phyloP scores from a whole-genome alignment of 2,329 filamentous ascomycete species.

The Elsinoe fawcettii region DNA sequence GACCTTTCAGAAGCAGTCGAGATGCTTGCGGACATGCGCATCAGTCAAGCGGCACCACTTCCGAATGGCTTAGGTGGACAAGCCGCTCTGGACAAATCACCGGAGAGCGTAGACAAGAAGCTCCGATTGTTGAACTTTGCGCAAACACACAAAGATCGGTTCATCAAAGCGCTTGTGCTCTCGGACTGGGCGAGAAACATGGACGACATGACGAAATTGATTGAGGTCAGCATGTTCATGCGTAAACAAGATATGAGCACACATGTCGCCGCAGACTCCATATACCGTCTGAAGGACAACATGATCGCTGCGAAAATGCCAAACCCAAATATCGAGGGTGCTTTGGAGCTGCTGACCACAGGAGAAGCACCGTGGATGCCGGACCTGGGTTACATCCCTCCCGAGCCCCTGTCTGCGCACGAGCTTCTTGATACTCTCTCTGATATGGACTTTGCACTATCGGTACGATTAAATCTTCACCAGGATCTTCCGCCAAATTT shows the following conservation, averaged over 20 bases:
- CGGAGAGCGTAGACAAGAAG: conserved; percentile 70
- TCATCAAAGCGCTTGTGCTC: conserved; percentile 87
- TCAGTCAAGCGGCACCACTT: conserved; percentile 40
- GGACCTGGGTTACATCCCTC: conserved; percentile 70
- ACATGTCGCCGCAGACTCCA: conserved; percentile 21
- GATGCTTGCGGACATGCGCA: conserved; percentile 58
- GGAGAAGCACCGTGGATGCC: conserved; percentile 72
- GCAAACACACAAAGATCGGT: conserved; percentile 72
- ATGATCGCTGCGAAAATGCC: conserved; percentile 67
- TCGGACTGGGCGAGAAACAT: conserved; percentile 81
- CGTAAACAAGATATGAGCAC: conserved; percentile 35
- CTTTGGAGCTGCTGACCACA: conserved; percentile 73
- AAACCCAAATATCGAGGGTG: conserved; percentile 85
- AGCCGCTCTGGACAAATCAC: conserved; percentile 48
- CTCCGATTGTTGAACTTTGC: conserved; percentile 65
- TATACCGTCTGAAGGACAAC: conserved; percentile 58
- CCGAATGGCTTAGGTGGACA: conserved; percentile 33
- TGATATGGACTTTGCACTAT: conserved; percentile 75
- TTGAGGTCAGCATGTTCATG: conserved; percentile 75
- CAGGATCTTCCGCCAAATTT: conserved; percentile 77
- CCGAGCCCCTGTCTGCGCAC: conserved; percentile 60
- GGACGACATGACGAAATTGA: conserved; percentile 72
- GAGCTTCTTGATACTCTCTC: conserved; percentile 67
- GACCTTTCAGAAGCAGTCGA: conserved; percentile 63
- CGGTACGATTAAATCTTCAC: conserved; percentile 74